Conservation (phyloP, 2,329 filamentous ascomycete species). For the Neopestalotiopsis sp. region DNA sequence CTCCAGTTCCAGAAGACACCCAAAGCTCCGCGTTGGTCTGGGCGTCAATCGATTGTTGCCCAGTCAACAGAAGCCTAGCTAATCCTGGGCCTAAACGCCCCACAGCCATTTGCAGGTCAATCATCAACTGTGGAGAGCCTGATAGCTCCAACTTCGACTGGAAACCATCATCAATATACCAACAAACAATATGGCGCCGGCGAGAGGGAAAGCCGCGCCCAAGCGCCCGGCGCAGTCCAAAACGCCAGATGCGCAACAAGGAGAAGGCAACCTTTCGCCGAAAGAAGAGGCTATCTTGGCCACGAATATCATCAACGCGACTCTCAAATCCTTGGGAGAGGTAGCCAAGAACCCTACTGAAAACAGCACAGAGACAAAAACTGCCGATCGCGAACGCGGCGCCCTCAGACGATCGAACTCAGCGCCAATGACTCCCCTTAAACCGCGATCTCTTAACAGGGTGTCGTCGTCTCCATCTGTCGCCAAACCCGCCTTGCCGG, state of each 20-base stretch:
- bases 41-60: not conserved
- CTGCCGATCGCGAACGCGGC: constrained; percentile 42
- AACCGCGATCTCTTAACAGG: constrained; percentile 65
- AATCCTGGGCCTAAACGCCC: constrained; percentile 9
- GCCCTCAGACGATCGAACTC: constrained; percentile 60
- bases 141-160: not conserved
- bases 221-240: constrained; percentile 17
- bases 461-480: constrained; percentile 57
- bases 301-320: constrained; percentile 74
- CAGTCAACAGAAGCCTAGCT: constrained; percentile 21
- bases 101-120: not conserved
- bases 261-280: constrained; percentile 45
- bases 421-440: constrained; percentile 64
- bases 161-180: constrained; percentile 23
- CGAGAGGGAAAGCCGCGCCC: constrained; percentile 19
- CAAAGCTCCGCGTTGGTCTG: not conserved
- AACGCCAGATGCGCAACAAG: constrained; percentile 26
- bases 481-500: constrained; percentile 38
- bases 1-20: not conserved
- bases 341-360: constrained; percentile 58
- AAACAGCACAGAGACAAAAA: constrained; percentile 43
- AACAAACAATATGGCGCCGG: constrained; percentile 51
- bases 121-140: too few relatives aligned
- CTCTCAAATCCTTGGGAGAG: constrained; percentile 72
- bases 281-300: constrained; percentile 71